Evolutionary conservation across 495 filamentous ascomycete genomes (phyloP).

Genomic region (Penicillium egyptiacum): DNA sequence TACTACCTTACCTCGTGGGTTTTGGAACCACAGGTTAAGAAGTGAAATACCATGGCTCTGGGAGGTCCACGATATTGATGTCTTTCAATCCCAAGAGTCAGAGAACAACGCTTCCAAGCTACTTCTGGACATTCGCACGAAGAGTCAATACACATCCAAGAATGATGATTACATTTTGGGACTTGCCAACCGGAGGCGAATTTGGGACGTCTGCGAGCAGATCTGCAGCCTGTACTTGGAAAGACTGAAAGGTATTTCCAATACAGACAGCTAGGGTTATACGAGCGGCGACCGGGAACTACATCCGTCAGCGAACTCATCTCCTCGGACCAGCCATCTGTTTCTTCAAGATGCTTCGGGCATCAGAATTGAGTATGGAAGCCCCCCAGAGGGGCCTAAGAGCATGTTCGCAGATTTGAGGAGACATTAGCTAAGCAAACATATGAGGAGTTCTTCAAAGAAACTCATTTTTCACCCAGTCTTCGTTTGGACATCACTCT

Average conservation of each 20-base stretch:
- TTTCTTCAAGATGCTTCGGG: too few relatives aligned
- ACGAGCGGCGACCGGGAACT: too few relatives aligned
- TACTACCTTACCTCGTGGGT: background rate
- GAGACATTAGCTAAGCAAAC: too few relatives aligned
- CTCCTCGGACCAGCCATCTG: too few relatives aligned
- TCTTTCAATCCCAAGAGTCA: background rate
- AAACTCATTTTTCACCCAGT: too few relatives aligned
- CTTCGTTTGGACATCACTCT: too few relatives aligned
- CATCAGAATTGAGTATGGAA: too few relatives aligned
- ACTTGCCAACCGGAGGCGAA: background rate
- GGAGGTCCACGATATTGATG: background rate
- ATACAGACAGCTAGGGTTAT: background rate
- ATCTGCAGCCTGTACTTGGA: background rate
- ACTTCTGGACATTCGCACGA: background rate
- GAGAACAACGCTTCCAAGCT: background rate
- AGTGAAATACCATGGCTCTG: background rate
- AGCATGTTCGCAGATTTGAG: too few relatives aligned
- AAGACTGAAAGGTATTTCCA: background rate
- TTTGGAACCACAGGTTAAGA: background rate
- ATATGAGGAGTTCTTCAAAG: too few relatives aligned
- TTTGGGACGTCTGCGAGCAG: slow-evolving; percentile 1
- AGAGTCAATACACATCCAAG: background rate
- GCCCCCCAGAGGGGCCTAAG: too few relatives aligned
- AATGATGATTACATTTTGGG: background rate
- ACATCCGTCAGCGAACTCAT: too few relatives aligned